Evolutionary conservation across 2,329 filamentous ascomycete genomes (phyloP), one percentile per base, ranked within the genome.

Genomic region (Metarhizium brunneum): DNA sequence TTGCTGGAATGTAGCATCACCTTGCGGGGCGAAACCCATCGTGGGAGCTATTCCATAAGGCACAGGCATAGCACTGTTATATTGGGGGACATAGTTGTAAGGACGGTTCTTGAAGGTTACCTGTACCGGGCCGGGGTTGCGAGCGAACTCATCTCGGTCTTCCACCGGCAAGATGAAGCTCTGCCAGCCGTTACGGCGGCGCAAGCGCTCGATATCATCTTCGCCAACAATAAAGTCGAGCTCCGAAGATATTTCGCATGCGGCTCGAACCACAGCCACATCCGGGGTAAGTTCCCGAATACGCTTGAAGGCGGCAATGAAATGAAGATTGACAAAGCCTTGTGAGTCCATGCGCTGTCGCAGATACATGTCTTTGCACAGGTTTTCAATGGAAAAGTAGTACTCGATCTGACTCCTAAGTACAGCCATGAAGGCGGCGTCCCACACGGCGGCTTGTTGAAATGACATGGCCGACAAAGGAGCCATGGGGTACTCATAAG

Each of bases 341-440:
- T 97, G 89, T 1, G 88, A 89, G 68, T 99, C 92, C 94, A 99
- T 97, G 63, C 92, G 86, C 65, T 83, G 85, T 56, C 94, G 86
- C 57, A 99, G 78, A 71, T 85, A 97, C 65, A 89, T 79, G 66
- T 99, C 94, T 72, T 96, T 96, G 79, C 90, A 88, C 52, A 97
- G 79, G 68, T 99, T 99, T 66, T 96, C 89, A 32, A 96, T 82
- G 0, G 92, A 97, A 73, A 99, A 96, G 72, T 99, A 99, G 75
- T 96, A 99, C 65, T 96, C 90, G 42, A 91, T 81, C 66, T 80
- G 75, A 60, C 68, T 68, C 54, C 72, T 76, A 51, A 83, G 68
- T 50, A 76, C 68, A 3, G 70, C 62, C 42, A 77, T 50, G 16
- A 69, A 53, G 60, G 70, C 62, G 65, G 86, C 84, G 63, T 80